Conservation (phyloP, 2,329 filamentous ascomycete genomes). For the Cladorrhinum sp. region DNA sequence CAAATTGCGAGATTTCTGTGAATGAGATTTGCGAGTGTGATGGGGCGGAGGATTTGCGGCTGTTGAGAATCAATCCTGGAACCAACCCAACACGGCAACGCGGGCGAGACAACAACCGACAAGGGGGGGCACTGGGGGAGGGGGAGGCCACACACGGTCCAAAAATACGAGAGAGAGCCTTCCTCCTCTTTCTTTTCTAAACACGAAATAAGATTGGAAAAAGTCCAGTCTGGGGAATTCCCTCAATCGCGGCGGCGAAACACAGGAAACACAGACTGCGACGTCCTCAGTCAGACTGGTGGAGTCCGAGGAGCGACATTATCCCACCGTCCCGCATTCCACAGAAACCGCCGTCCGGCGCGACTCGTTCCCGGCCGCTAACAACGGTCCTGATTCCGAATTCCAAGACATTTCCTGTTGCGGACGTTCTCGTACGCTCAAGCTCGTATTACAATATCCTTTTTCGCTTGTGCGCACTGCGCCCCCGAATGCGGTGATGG, state of each 20-base stretch:
- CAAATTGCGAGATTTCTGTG: too few relatives aligned
- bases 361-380: not conserved
- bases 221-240: too few relatives aligned
- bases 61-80: conserved; percentile 7
- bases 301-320: not conserved
- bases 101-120: conserved; percentile 10
- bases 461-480: conserved; percentile 9
- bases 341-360: not conserved
- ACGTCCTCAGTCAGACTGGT: not conserved
- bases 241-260: too few relatives aligned
- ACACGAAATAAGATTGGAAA: not conserved
- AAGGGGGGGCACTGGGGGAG: conserved; percentile 15
- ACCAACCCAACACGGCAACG: conserved; percentile 14
- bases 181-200: not conserved
- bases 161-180: conserved; percentile 17
- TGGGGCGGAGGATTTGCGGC: conserved; percentile 2
- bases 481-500: conserved; percentile 21
- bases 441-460: not conserved
- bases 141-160: too few relatives aligned
- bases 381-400: not conserved
- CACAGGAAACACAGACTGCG: conserved; percentile 1
- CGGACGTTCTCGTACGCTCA: not conserved
- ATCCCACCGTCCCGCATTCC: not conserved
- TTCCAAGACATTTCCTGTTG: not conserved
- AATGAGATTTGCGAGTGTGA: not conserved